Conservation (phyloP, 2,329 filamentous ascomycete genomes). For the Helotiales sp. region DNA sequence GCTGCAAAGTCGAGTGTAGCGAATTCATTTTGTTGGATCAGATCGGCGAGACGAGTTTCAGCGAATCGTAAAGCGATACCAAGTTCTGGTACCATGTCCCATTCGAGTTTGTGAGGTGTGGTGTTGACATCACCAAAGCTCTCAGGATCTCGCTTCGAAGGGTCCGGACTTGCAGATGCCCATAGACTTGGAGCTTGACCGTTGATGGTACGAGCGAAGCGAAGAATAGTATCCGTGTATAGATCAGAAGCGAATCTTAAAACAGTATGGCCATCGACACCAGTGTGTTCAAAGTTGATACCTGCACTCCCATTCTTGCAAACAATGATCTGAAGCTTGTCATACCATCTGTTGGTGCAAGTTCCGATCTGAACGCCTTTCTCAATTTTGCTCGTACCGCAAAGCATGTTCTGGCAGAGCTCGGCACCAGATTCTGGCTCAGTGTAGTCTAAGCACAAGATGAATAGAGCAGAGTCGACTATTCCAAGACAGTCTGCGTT, state of each 20-base stretch:
- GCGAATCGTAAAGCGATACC: slow-evolving; percentile 91
- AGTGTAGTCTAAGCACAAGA: slow-evolving; percentile 89
- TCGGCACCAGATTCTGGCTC: slow-evolving; percentile 79
- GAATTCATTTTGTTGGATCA: slow-evolving; percentile 97
- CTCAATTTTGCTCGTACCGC: slow-evolving; percentile 87
- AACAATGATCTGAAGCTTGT: slow-evolving; percentile 98
- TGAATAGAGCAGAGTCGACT: slow-evolving; percentile 90
- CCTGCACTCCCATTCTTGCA: slow-evolving; percentile 98
- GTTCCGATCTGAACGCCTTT: slow-evolving; percentile 95
- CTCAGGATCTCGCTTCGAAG: slow-evolving; percentile 84
- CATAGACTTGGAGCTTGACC: slow-evolving; percentile 88
- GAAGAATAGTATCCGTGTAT: slow-evolving; percentile 95
- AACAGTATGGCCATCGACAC: slow-evolving; percentile 96
- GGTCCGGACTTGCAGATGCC: slow-evolving; percentile 88
- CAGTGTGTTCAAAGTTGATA: slow-evolving; percentile 99
- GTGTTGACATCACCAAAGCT: slow-evolving; percentile 93
- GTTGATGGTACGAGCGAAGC: slow-evolving; percentile 94
- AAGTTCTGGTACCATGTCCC: slow-evolving; percentile 94
- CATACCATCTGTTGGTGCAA: slow-evolving; percentile 98
- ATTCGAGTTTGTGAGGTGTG: slow-evolving; percentile 93
- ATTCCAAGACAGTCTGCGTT: slow-evolving; percentile 96
- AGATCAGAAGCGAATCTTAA: slow-evolving; percentile 94
- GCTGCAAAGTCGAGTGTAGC: slow-evolving; percentile 83
- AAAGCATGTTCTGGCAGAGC: slow-evolving; percentile 98
- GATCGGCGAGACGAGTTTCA: slow-evolving; percentile 87